Evolutionary conservation across 176 grass and related monocot genomes (phyloP), one percentile per base, ranked within the genome.

Genomic region (Carex littledalei): DNA sequence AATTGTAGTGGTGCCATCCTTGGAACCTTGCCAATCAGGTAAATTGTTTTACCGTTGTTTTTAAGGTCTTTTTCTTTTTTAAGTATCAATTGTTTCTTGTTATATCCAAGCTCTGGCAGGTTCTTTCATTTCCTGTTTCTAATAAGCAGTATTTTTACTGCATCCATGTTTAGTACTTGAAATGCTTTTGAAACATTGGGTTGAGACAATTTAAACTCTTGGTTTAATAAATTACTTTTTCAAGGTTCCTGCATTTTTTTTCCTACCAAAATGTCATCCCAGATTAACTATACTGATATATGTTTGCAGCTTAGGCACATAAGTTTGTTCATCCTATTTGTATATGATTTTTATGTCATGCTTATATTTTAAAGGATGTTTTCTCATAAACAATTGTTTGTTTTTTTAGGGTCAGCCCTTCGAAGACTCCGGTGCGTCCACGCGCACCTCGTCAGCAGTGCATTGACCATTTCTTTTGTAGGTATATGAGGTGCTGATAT

Each of bases 341-440:
- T 75, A 53, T 0, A n/a, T n/a, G n/a, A 6, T 50, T 50, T 47
- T 22, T 74, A 43, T 24, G 20, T 74, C 3, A 78, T 78, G 52
- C 74, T 35, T 56, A 78, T 78, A 34, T 31, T 78, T 34, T 17
- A 56, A 55, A 4, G 12, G n/a, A n/a, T n/a, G n/a, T n/a, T n/a
- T 78, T 57, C 74, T 75, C 67, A 63, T 81, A 5, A 58, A 24
- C 47, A 53, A 14, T 53, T 76, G 43, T 55, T 71, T 55, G 20
- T 49, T 41, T 79, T 71, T 92, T 88, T 87, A 99, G 97, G 91
- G 97, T 99, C 64, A 99, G 97, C 89, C 97, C 97, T 0, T 99
- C 97, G 2, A 99, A 99, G 91, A 99, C 97, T 63, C 97, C 97
- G 10, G 97, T 99, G 84, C 93, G 97, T 47, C 97, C 97, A 16